A percentile compares a stretch with the other conserved stretches of the same genome.
Conservation (phyloP, 164 flowering plant species). For the Taxillus chinensis region DNA sequence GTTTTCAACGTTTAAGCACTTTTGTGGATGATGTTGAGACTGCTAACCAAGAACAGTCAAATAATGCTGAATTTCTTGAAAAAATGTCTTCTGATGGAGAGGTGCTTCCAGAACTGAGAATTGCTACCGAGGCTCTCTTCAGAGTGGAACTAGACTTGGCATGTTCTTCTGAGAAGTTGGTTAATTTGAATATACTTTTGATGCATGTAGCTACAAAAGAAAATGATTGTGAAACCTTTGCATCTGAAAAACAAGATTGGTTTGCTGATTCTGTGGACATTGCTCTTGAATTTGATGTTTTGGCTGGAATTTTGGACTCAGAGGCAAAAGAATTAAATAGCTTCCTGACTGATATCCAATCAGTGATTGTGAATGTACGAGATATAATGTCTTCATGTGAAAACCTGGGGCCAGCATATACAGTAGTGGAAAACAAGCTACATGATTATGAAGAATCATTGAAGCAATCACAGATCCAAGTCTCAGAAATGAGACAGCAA, state of each 20-base stretch:
- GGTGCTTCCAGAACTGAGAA: background rate
- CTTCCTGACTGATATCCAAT: slow-evolving; percentile 32
- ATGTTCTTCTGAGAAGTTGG: slow-evolving; percentile 1
- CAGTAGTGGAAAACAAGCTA: slow-evolving; percentile 30
- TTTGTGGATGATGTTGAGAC: background rate
- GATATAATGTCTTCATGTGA: slow-evolving; percentile 29
- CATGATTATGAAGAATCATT: slow-evolving; percentile 53
- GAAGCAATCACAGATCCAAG: slow-evolving; percentile 47
- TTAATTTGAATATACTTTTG: slow-evolving; percentile 54
- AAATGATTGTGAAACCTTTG: slow-evolving; percentile 56
- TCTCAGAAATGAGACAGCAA: slow-evolving; percentile 50
- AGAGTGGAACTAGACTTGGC: background rate
- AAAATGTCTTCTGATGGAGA: background rate
- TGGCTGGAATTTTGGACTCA: slow-evolving; percentile 58
- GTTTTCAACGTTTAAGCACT: background rate
- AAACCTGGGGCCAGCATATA: slow-evolving; percentile 24
- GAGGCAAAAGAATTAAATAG: slow-evolving; percentile 51
- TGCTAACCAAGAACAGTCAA: background rate
- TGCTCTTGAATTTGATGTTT: slow-evolving; percentile 58
- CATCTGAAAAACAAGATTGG: slow-evolving; percentile 21
- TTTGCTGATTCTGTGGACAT: slow-evolving; percentile 30
- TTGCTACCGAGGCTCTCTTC: background rate
- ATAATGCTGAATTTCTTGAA: background rate
- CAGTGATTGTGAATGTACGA: slow-evolving; percentile 31
- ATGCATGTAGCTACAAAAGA: slow-evolving; percentile 56